Percentiles rank a stretch among this genome's conserved stretches.
phyloP scores from a whole-genome alignment of 129 eudicot genomes.

The Ambrosia trifida region DNA sequence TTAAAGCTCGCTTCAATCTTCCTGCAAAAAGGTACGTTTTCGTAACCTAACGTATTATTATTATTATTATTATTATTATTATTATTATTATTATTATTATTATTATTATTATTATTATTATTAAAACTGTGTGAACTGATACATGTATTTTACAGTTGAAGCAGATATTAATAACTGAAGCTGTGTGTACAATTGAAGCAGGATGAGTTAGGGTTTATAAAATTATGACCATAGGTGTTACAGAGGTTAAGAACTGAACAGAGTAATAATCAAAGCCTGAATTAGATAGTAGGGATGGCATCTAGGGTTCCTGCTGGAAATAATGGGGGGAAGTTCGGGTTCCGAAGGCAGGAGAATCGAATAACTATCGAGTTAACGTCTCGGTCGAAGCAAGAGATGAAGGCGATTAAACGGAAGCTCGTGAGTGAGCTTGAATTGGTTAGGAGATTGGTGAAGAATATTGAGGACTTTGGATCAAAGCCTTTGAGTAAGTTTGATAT shows the following conservation, averaged over 20 bases:
- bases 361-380: slow-evolving; percentile 56
- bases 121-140: slow-evolving; percentile 4
- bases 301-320: slow-evolving; percentile 35
- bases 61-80: too few species aligned
- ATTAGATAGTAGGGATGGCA: slow-evolving; percentile 35
- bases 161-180: neutral
- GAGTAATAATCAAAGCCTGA: slow-evolving; percentile 19
- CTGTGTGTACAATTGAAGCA: too few species aligned
- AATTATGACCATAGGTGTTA: too few species aligned
- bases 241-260: neutral
- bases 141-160: neutral
- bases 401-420: slow-evolving; percentile 65
- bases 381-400: slow-evolving; percentile 60
- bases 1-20: slow-evolving; percentile 9
- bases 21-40: slow-evolving; percentile 39
- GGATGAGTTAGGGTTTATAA: too few species aligned
- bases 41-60: slow-evolving; percentile 13
- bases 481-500: slow-evolving; percentile 54
- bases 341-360: slow-evolving; percentile 47
- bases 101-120: too few species aligned
- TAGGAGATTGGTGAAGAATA: slow-evolving; percentile 62
- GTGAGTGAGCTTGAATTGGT: slow-evolving; percentile 71
- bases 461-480: slow-evolving; percentile 54
- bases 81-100: neutral
- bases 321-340: slow-evolving; percentile 52